phyloP scores from a whole-genome alignment of 805 yeast species.

The Pichia californica region DNA sequence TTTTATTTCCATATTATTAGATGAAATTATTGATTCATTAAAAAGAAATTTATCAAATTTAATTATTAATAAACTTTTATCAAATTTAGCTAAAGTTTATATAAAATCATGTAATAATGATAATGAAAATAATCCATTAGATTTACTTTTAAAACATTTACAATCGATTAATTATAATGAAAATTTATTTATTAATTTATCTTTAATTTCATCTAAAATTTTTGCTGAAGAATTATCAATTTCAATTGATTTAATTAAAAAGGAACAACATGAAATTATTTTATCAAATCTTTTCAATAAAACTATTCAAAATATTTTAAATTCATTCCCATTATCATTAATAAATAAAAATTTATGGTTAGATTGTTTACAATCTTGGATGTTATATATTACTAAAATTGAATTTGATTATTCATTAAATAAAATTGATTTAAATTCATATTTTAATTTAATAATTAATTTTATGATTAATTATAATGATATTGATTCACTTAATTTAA shows the following conservation, averaged over 20 bases:
- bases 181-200: neutral
- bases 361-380: slow-evolving; percentile 31
- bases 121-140: slow-evolving; percentile 29
- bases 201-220: slow-evolving; percentile 36
- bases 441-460: slow-evolving; percentile 16
- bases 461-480: slow-evolving; percentile 15
- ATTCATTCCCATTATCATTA: neutral
- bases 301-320: slow-evolving; percentile 11
- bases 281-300: slow-evolving; percentile 30
- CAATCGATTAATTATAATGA: neutral
- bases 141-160: neutral
- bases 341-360: slow-evolving; percentile 18
- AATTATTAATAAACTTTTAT: slow-evolving; percentile 12
- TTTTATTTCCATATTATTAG: neutral
- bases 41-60: slow-evolving; percentile 2
- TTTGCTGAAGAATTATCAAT: slow-evolving; percentile 47
- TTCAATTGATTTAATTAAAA: slow-evolving; percentile 23
- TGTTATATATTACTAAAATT: slow-evolving; percentile 32
- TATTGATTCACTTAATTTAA: slow-evolving; percentile 27
- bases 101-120: slow-evolving; percentile 26
- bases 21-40: slow-evolving; percentile 8
- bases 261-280: slow-evolving; percentile 34
- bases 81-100: slow-evolving; percentile 9
- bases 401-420: slow-evolving; percentile 28
- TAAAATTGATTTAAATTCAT: slow-evolving; percentile 22